Evolutionary conservation across 1,139 yeast species (phyloP), one percentile per base, ranked within the genome.

Genomic region (Kodamaea anthophila): DNA sequence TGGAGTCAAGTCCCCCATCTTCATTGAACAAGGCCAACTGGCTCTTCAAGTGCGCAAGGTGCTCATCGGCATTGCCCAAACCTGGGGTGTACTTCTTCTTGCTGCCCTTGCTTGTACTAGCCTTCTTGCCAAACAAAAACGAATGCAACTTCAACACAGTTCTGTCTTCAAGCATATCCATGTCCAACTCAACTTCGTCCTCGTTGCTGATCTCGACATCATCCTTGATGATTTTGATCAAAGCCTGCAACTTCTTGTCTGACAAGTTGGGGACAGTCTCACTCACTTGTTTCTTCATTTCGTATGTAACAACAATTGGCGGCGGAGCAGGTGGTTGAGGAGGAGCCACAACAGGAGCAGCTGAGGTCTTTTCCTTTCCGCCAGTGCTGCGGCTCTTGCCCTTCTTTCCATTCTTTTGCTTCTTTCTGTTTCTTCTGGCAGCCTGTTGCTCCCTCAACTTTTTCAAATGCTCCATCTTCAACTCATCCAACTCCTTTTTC

Each of bases 211-310:
- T 70, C 42, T 85, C 84, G 67, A 87, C 74, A 42, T 85, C 82
- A 53, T 84, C 94, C 49, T 83, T 83, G 44, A 91, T 86, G 40
- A 91, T 86, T 33, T 82, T 77, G 41, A 91, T 73, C 22, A 87
- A 94, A 35, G 83, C 82, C 45, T 81, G 85, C 47, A 91, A 63
- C 60, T 84, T 85, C 56, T 81, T 78, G 41, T 86, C 94, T 19
- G 87, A 74, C 43, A 80, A 65, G 37, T 77, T 78, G 30, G 82
- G 79, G 50, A 91, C 91, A 47, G 79, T 77, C 49, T 87, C 96
- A 34, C 91, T 77, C 33, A 91, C 80, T 53, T 86, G 94, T 53
- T 86, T 85, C 70, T 93, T 91, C 97, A 91, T 91, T 51, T 88
- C 97, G 53, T 85, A 91, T 0, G 96, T 85, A 28, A 82, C 82